Percentiles rank a stretch among this genome's conserved stretches.
These are phyloP conservation scores for Globisporangium carolinianum DNA, from an alignment of 352 stramenopile genomes.

Conservation along the genomic window DNA sequence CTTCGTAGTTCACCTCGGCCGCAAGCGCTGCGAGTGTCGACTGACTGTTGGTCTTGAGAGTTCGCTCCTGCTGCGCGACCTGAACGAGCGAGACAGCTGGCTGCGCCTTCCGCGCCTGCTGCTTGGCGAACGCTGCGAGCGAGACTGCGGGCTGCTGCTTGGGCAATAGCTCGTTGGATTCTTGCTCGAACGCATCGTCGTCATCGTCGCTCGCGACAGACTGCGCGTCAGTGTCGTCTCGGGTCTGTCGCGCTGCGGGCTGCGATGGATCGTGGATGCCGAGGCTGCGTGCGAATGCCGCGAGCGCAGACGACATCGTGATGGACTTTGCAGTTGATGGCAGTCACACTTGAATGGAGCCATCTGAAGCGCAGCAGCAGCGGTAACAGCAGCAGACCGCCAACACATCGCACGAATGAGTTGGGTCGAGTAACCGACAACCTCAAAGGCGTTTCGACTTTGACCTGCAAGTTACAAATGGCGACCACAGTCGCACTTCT, in stretches of 20 bases:
- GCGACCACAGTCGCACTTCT: no score
- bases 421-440: no score
- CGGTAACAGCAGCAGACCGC: no score
- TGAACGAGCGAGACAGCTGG: slow-evolving; percentile 13
- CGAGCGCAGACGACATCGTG: slow-evolving; percentile 7
- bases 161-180: neutral
- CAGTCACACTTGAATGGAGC: neutral
- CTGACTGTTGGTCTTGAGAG: slow-evolving; percentile 7
- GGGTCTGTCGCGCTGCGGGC: neutral
- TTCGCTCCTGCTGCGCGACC: slow-evolving; percentile 10
- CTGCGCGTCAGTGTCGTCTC: slow-evolving; percentile 21
- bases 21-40: slow-evolving; percentile 17
- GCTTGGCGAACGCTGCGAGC: slow-evolving; percentile 29
- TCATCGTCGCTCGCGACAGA: slow-evolving; percentile 24
- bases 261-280: neutral
- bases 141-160: neutral
- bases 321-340: neutral
- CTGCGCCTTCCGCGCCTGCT: slow-evolving; percentile 13
- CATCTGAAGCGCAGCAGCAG: no score
- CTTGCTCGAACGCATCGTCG: slow-evolving; percentile 1
- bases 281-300: slow-evolving; percentile 3
- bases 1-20: slow-evolving; percentile 33
- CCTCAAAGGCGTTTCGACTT: no score
- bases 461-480: no score
- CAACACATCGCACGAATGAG: no score